phyloP scores from a whole-genome alignment of 345 rosid species.

The Acer negundo region DNA sequence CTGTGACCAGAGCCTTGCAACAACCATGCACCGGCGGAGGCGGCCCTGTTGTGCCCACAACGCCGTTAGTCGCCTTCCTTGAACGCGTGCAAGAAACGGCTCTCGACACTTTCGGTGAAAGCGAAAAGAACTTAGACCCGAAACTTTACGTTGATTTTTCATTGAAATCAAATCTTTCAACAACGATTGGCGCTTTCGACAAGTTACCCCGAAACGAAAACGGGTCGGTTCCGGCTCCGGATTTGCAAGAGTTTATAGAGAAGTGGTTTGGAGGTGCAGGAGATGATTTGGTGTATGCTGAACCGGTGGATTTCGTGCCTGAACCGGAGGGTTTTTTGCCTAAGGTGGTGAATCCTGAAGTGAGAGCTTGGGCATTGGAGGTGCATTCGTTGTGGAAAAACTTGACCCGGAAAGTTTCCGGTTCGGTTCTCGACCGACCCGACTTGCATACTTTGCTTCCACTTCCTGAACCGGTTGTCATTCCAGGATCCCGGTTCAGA shows the following conservation, averaged over 20 bases:
- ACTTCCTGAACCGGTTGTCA: conserved; percentile 59
- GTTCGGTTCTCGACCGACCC: conserved; percentile 46
- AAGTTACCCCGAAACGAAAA: conserved; percentile 42
- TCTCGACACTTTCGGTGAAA: conserved; percentile 38
- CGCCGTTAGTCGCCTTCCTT: conserved; percentile 57
- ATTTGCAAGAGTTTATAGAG: conserved; percentile 30
- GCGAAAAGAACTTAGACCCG: conserved; percentile 52
- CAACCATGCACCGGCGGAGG: conserved; percentile 10
- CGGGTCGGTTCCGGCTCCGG: conserved; percentile 31
- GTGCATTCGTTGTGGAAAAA: conserved; percentile 81
- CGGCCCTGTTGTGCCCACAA: conserved; percentile 37
- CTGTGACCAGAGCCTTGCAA: background rate
- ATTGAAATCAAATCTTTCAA: conserved; percentile 46
- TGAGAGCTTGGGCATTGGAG: conserved; percentile 80
- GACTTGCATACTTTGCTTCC: conserved; percentile 77
- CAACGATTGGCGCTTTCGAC: conserved; percentile 50
- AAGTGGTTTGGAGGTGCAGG: conserved; percentile 55
- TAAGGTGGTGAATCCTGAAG: conserved; percentile 57
- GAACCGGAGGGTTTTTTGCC: conserved; percentile 72
- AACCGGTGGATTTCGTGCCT: conserved; percentile 62
- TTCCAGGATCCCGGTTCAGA: conserved; percentile 89
- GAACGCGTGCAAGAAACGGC: conserved; percentile 70
- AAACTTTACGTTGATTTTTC: conserved; percentile 73
- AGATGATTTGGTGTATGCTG: conserved; percentile 50
- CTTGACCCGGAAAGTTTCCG: conserved; percentile 60